A percentile compares a stretch with the other conserved stretches of the same genome.
Conservation (phyloP, 2,329 filamentous ascomycete genomes). For the Thermothelomyces thermophilus region DNA sequence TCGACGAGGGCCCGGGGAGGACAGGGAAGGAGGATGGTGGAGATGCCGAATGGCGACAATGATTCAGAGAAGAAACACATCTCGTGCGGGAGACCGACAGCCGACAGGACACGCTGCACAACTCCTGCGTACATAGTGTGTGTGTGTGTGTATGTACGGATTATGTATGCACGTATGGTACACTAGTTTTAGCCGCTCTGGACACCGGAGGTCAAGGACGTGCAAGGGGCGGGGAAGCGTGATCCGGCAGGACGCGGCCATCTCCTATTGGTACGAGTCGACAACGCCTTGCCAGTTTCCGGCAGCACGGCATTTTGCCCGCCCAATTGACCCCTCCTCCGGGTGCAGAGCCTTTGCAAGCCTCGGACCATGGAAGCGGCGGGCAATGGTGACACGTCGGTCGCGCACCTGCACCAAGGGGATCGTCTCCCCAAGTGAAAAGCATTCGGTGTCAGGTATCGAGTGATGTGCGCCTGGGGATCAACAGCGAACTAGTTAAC, state of each 20-base stretch:
- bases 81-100: background rate
- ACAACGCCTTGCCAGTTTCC: background rate
- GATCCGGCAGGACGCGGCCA: constrained; percentile 4
- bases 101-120: background rate
- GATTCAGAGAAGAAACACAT: background rate
- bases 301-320: background rate
- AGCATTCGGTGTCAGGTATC: background rate
- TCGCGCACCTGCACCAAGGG: background rate
- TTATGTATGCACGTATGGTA: too few relatives aligned
- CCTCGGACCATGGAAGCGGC: too few relatives aligned
- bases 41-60: background rate
- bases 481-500: too few relatives aligned
- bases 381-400: background rate
- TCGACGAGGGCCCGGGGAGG: background rate
- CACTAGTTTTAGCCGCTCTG: background rate
- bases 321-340: background rate
- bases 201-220: background rate
- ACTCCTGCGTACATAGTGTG: too few relatives aligned
- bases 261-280: constrained; percentile 10
- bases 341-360: too few relatives aligned
- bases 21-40: background rate
- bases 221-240: constrained; percentile 18
- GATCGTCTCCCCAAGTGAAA: background rate
- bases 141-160: too few relatives aligned
- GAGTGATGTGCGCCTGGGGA: constrained; percentile 12